Percentiles rank a stretch among this genome's conserved stretches.
Evolutionary conservation across 352 stramenopile species (phyloP).

Genomic region (Phytophthora uliginosa): DNA sequence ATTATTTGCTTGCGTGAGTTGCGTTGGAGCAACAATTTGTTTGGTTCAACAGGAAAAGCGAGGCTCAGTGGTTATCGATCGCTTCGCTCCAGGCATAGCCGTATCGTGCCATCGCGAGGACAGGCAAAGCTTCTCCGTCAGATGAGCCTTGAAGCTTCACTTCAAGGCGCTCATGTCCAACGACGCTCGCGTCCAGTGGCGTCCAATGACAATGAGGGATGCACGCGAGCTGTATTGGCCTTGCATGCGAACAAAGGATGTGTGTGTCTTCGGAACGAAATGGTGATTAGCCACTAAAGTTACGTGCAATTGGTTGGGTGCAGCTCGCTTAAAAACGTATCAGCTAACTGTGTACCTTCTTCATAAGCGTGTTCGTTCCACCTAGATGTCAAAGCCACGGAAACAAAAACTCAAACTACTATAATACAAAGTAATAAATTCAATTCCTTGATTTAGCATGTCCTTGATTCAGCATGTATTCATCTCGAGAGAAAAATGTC

Average conservation of each 20-base stretch:
- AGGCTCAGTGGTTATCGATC: not conserved
- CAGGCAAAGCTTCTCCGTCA: constrained; percentile 6
- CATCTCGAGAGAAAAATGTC: too few relatives aligned
- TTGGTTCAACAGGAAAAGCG: not conserved
- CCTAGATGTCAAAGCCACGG: too few relatives aligned
- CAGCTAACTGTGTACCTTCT: too few relatives aligned
- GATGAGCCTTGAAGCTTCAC: constrained; percentile 3
- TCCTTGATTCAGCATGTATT: too few relatives aligned
- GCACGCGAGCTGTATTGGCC: not conserved
- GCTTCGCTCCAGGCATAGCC: not conserved
- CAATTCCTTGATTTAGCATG: too few relatives aligned
- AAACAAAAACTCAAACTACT: too few relatives aligned
- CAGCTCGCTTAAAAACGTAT: too few relatives aligned
- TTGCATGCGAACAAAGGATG: not conserved
- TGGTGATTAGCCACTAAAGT: not conserved
- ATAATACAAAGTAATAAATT: too few relatives aligned
- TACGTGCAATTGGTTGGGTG: not conserved
- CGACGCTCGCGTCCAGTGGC: constrained; percentile 9
- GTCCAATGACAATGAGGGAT: constrained; percentile 10
- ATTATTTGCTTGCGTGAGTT: not conserved
- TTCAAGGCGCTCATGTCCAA: constrained; percentile 7
- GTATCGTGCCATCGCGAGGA: constrained; percentile 7
- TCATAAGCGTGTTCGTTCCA: too few relatives aligned
- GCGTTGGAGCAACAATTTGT: not conserved
- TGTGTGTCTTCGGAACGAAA: not conserved